Conservation (phyloP, 2,329 filamentous ascomycete genomes). For the Colletotrichum euphorbiae region DNA sequence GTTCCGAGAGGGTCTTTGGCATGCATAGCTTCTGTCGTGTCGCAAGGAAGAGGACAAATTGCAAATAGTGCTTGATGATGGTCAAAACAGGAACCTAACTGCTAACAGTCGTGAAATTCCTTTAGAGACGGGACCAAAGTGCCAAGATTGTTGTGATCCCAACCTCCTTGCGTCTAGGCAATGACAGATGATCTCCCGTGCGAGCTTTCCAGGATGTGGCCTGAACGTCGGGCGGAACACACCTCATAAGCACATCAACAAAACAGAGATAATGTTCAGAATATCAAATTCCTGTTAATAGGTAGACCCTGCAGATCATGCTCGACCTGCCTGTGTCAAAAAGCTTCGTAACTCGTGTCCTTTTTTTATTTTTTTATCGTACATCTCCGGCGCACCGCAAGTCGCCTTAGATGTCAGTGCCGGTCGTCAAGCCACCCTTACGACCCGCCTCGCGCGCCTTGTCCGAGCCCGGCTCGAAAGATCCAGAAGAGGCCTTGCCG, state of each 20-base stretch:
- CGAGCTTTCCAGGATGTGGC: neutral
- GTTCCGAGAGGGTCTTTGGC: neutral
- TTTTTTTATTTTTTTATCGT: neutral
- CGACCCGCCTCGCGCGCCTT: slow-evolving; percentile 64
- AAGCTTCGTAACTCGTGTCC: neutral
- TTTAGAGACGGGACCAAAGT: too few species aligned
- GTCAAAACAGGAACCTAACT: too few species aligned
- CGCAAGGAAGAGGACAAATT: too few species aligned
- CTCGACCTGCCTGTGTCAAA: neutral
- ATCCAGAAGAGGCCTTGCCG: slow-evolving; percentile 64
- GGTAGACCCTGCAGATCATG: neutral
- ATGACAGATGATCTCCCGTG: too few species aligned
- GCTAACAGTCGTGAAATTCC: too few species aligned
- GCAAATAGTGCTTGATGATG: too few species aligned
- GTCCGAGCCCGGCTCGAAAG: slow-evolving; percentile 65
- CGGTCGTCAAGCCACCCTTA: slow-evolving; percentile 57
- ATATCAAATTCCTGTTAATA: slow-evolving; percentile 1
- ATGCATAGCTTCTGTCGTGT: too few species aligned
- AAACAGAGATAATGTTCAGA: neutral
- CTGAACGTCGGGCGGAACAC: slow-evolving; percentile 1
- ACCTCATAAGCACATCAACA: neutral
- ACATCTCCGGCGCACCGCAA: neutral
- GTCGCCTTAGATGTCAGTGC: neutral
- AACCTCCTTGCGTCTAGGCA: too few species aligned
- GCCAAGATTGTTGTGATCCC: too few species aligned